These are phyloP conservation scores for Wickerhamomyces bovis DNA, from an alignment of 805 yeast species.

Conservation along the genomic window DNA sequence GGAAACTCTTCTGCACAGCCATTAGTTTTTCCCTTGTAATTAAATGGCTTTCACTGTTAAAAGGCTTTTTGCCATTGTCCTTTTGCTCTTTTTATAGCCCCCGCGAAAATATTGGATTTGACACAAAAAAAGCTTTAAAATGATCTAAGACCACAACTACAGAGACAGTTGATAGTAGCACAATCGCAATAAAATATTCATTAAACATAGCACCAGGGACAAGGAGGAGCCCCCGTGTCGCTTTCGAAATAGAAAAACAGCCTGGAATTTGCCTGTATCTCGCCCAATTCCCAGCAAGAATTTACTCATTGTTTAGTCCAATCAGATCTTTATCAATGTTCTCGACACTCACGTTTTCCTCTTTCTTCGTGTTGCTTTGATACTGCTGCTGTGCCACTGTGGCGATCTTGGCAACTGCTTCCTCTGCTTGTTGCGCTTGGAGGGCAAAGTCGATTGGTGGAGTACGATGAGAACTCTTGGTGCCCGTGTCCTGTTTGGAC, in stretches of 20 bases:
- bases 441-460: background rate
- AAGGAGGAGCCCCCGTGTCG: background rate
- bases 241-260: background rate
- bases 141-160: background rate
- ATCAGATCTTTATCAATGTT: conserved; percentile 23
- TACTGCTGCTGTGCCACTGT: conserved; percentile 6
- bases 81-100: too few species aligned
- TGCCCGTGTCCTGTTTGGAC: background rate
- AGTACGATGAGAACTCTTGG: background rate
- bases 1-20: background rate
- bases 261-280: too few species aligned
- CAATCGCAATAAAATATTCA: background rate
- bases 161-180: background rate
- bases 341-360: conserved; percentile 8
- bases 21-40: too few species aligned
- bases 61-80: background rate
- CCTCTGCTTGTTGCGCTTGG: conserved; percentile 2
- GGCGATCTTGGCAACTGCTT: conserved; percentile 7
- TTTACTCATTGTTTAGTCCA: conserved; percentile 8
- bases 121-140: background rate
- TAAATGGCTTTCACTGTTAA: too few species aligned
- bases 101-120: background rate
- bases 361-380: background rate
- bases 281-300: background rate
- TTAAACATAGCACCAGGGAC: background rate